Evolutionary conservation across 2,329 filamentous ascomycete species (phyloP), one percentile per base, ranked within the genome.

Genomic region (Berkeleyomyces basicola): DNA sequence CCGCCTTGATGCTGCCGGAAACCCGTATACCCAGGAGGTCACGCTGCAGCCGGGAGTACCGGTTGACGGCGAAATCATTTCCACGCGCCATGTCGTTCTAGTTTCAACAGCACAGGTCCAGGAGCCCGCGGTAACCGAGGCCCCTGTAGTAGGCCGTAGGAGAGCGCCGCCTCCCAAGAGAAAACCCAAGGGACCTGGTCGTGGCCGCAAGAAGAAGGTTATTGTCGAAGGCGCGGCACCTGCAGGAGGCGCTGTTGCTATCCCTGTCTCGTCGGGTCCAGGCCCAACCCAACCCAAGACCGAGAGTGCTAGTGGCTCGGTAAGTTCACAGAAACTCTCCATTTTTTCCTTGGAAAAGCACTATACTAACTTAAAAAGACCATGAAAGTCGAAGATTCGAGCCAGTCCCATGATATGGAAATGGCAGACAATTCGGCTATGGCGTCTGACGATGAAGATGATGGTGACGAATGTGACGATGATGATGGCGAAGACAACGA

Each of bases 11-110:
- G 84, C 86, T 3, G 82, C 83, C 0, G 91, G 91, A 33, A 92
- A 92, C 68, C 80, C 88, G 7, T 89, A 88, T 65, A 85, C 92
- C 1, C 90, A 93, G 71, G 89, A 95, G 69, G 84, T 93, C 6
- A 87, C 89, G 23, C 80, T 95, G 3, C 82, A 84, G 4, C 87
- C 92, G 63, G 90, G 90, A 0, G 87, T 93, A 70, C 77, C 78
- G 4, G 80, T 95, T 0, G 87, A 92, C 66, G 90, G 90, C 63
- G 90, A 96, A 70, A 85, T 96, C 59, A 82, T 89, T 64, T 78
- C 81, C 0, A 64, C 63, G 4, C 82, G 80, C 1, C 78, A 78
- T 5, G 74, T 82, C 14, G 76, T 83, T 43, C 73, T 77, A 0
- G 78, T 79, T 2, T 81, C 82, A 46, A 78, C 78, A 4, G 80